Conservation (phyloP, 2,329 filamentous ascomycete genomes). For the Aspergillus candidus region DNA sequence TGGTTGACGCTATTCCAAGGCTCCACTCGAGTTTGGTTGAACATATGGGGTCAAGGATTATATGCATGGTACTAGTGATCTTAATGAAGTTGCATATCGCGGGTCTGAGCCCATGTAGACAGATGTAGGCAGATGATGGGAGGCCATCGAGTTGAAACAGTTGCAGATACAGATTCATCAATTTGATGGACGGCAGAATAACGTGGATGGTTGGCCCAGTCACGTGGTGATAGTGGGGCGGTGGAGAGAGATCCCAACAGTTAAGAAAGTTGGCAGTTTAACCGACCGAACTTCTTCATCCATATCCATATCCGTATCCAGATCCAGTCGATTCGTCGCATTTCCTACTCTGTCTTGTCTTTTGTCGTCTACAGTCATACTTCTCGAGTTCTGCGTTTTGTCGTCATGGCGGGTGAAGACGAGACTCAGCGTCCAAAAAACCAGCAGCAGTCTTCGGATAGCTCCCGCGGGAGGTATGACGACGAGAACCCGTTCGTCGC, state of each 20-base stretch:
- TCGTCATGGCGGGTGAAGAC: slow-evolving; percentile 23
- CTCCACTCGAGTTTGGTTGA: no score
- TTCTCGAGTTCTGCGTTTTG: slow-evolving; percentile 4
- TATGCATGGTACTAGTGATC: no score
- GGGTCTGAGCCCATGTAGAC: no score
- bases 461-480: slow-evolving; percentile 21
- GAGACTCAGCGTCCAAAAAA: slow-evolving; percentile 3
- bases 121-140: no score
- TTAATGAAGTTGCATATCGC: background rate
- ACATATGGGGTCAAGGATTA: no score
- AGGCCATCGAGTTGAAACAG: no score
- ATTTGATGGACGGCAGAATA: background rate
- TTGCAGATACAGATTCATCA: background rate
- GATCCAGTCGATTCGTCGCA: no score
- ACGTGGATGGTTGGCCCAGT: slow-evolving; percentile 12
- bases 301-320: background rate
- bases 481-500: slow-evolving; percentile 52
- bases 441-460: slow-evolving; percentile 10
- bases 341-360: no score
- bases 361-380: background rate
- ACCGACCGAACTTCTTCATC: background rate
- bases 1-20: no score
- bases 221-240: slow-evolving; percentile 22
- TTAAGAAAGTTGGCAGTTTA: slow-evolving; percentile 16
- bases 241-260: slow-evolving; percentile 31